Evolutionary conservation across 1,139 yeast genomes (phyloP), one percentile per base, ranked within the genome.

Genomic region (Taphrina populina): DNA sequence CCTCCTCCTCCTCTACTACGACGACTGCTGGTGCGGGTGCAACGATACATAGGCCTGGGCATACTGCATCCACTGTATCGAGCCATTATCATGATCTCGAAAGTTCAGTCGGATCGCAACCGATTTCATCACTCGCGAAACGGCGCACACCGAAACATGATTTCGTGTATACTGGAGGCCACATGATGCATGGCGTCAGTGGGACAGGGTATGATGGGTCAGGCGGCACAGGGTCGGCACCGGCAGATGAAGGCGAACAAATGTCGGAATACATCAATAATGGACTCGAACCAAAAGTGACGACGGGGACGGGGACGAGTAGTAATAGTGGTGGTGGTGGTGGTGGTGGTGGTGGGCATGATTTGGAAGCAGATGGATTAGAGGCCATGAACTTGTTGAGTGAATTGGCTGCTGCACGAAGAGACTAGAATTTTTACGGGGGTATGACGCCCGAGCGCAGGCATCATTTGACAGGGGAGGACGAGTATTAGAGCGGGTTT

Each of bases 241-340:
- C 37, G 15, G 37, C 47, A 19, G 47, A 43, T 11, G 47, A 43
- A 19, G 47, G 47, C 26, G 47, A 43, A 29, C 47, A 43, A 30
- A 43, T 43, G 47, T 29, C 37, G 17, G 47, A 43, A 37, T 43
- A 43, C 47, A 43, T 43, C 36, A 43, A 43, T n/a, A 43, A 43
- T 17, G 47, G 47, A 15, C 47, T 43, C 35, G 47, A 43, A 19
- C 47, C 47, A 29, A 43, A 43, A 20, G 29, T n/a, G 3, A 27
- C 30, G 10, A 27, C 10, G 7, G 11, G 10, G 7, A 11, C 30
- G 10, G 30, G 10, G 10, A 27, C 30, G 7, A 27, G n/a, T n/a
- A n/a, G n/a, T n/a, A n/a, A n/a, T n/a, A n/a, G n/a, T n/a, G n/a
- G n/a, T n/a, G n/a, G n/a, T n/a, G n/a, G n/a, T n/a, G n/a, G n/a